These are phyloP conservation scores for Oryza australiensis DNA, from an alignment of 176 grass and related monocot genomes.

Conservation along the genomic window DNA sequence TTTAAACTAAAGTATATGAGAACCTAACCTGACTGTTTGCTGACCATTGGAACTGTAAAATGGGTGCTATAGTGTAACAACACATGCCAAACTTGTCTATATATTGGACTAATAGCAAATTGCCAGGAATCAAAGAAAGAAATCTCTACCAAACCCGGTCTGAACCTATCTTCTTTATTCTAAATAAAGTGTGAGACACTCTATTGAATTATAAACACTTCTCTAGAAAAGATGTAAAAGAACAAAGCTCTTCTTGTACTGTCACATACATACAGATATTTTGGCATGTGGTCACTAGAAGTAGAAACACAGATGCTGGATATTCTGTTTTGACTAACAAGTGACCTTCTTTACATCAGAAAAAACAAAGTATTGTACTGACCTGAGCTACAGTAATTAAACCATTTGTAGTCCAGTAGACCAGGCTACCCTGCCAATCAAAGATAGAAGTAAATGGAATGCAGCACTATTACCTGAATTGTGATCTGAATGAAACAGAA, in stretches of 20 bases:
- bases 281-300: slow-evolving; percentile 7
- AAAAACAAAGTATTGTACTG: slow-evolving; percentile 16
- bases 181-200: not conserved
- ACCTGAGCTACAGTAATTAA: slow-evolving; percentile 79
- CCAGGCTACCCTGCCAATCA: slow-evolving; percentile 67
- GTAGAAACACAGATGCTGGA: slow-evolving; percentile 27
- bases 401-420: slow-evolving; percentile 93
- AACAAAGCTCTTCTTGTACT: slow-evolving; percentile 21
- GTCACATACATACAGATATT: slow-evolving; percentile 11
- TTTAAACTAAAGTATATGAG: slow-evolving; percentile 12
- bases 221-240: slow-evolving; percentile 21
- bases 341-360: slow-evolving; percentile 18
- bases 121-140: not conserved
- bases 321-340: slow-evolving; percentile 38
- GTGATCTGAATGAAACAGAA: slow-evolving; percentile 32
- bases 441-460: slow-evolving; percentile 17
- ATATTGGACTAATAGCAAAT: not conserved
- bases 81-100: not conserved
- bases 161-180: slow-evolving; percentile 14
- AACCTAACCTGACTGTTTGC: slow-evolving; percentile 18
- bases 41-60: slow-evolving; percentile 7
- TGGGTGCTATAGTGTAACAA: not conserved
- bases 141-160: slow-evolving; percentile 5
- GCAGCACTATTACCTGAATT: not conserved
- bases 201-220: not conserved